Percentiles rank a stretch among this genome's conserved stretches.
These are phyloP conservation scores for Zasmidium citrigriseum DNA, from an alignment of 2,329 filamentous ascomycete species.

Conservation along the genomic window DNA sequence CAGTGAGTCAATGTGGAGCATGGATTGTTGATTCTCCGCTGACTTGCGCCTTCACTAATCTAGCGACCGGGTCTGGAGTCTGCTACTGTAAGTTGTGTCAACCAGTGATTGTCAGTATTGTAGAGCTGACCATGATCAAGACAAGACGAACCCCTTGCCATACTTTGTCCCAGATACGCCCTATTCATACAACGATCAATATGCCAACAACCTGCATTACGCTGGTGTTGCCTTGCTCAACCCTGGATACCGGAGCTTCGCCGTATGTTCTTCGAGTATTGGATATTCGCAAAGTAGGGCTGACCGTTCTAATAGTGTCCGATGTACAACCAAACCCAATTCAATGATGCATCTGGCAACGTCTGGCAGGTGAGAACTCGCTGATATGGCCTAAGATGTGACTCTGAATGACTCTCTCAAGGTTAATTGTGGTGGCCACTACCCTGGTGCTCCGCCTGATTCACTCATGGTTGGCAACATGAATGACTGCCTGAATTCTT, in stretches of 20 bases:
- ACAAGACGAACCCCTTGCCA: not conserved
- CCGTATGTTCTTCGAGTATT: not conserved
- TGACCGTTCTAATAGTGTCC: not conserved
- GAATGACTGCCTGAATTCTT: not conserved
- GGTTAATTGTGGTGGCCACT: not conserved
- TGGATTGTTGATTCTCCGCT: no score
- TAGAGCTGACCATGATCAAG: not conserved
- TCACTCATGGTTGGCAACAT: not conserved
- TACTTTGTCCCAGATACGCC: not conserved
- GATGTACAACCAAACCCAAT: not conserved
- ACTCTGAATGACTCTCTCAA: no score
- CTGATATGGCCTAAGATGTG: not conserved
- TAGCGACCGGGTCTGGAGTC: not conserved
- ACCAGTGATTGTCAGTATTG: no score
- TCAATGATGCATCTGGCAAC: not conserved
- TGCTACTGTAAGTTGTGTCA: slow-evolving; percentile 2
- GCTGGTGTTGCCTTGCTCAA: not conserved
- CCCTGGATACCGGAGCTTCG: not conserved
- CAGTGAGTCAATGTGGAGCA: not conserved
- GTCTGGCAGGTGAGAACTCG: not conserved
- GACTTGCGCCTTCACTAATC: not conserved
- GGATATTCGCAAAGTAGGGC: not conserved
- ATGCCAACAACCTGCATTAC: not conserved
- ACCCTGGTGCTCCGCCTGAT: not conserved
- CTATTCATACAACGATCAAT: not conserved